Conservation (phyloP, 108 stramenopile genomes). For the Cyclotella sp. region DNA sequence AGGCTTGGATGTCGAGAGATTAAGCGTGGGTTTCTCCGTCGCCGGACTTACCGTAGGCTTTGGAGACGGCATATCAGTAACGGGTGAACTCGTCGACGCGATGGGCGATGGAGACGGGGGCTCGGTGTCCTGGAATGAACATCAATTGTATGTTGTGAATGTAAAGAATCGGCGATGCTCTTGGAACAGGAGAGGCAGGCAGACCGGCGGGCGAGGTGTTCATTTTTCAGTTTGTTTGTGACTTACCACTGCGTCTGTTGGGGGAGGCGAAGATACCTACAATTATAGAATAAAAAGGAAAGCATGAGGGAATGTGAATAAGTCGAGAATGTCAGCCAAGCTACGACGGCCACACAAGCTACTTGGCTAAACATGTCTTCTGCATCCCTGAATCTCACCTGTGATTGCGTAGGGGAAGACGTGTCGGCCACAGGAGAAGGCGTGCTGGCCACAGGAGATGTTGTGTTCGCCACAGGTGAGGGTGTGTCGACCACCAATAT, state of each 20-base stretch:
- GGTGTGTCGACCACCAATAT: conserved; percentile 2
- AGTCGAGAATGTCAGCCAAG: background rate
- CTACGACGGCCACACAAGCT: background rate
- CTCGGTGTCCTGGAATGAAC: conserved; percentile 5
- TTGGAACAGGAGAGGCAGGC: background rate
- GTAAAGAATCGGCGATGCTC: background rate
- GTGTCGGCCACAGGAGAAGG: background rate
- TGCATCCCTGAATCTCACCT: background rate
- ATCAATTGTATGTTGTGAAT: background rate
- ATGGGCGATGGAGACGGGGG: conserved; percentile 9
- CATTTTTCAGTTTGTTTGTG: background rate
- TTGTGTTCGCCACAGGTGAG: background rate
- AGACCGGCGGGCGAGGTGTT: too few relatives aligned
- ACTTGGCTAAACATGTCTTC: too few relatives aligned
- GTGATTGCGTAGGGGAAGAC: background rate
- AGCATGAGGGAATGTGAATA: background rate
- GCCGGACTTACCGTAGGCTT: background rate
- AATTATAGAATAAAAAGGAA: background rate
- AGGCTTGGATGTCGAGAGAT: conserved; percentile 3
- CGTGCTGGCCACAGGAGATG: background rate
- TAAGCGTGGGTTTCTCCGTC: background rate
- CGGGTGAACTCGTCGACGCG: background rate
- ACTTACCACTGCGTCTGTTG: conserved; percentile 1
- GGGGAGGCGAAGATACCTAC: background rate
- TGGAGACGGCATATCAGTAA: background rate